These are phyloP conservation scores for Melanomma pulvis-pyrius DNA, from an alignment of 495 filamentous ascomycete species.

Conservation along the genomic window DNA sequence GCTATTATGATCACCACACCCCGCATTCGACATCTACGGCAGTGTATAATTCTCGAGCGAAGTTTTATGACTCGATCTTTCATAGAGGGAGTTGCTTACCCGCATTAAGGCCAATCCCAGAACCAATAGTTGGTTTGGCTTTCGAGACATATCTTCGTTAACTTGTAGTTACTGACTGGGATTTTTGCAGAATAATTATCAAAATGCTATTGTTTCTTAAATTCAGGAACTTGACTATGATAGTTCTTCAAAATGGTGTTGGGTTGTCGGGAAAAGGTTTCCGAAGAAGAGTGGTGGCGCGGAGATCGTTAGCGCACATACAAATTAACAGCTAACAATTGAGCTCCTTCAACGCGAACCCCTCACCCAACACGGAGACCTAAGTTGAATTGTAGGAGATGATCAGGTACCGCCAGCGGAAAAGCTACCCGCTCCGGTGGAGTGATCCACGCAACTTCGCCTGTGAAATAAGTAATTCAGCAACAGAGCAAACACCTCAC, in stretches of 20 bases:
- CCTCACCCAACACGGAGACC: background rate
- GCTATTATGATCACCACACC: constrained; percentile 15
- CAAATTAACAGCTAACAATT: no score
- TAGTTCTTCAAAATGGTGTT: no score
- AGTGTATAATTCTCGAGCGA: background rate
- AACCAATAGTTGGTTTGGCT: no score
- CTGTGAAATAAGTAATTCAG: background rate
- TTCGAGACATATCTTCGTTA: no score
- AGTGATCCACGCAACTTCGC: background rate
- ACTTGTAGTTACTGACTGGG: no score
- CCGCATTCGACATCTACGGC: background rate
- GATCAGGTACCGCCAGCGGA: background rate
- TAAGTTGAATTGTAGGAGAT: background rate
- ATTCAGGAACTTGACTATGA: no score
- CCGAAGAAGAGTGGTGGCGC: background rate
- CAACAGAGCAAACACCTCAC: background rate
- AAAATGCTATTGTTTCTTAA: no score
- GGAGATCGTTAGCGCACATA: no score
- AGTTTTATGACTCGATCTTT: no score
- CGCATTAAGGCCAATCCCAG: no score
- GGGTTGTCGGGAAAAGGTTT: background rate
- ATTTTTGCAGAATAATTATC: no score
- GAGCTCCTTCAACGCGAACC: background rate
- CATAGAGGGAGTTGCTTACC: no score
- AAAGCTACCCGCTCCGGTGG: constrained; percentile 13